These are phyloP conservation scores for Beauveria caledonica DNA, from an alignment of 2,329 filamentous ascomycete genomes.

Conservation along the genomic window DNA sequence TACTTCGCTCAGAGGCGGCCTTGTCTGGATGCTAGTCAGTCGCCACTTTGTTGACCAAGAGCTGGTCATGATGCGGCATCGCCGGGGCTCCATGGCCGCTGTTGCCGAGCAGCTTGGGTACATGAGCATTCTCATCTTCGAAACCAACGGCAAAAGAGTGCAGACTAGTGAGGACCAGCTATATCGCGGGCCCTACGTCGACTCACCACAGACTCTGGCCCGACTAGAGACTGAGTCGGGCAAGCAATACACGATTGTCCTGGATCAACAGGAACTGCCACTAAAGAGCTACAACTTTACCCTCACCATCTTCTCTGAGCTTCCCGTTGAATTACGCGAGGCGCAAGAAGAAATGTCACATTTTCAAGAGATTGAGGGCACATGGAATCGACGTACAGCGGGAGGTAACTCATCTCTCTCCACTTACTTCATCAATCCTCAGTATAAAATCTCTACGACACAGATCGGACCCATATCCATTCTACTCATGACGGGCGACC, in stretches of 20 bases:
- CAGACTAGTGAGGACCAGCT: conserved; percentile 64
- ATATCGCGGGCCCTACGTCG: conserved; percentile 77
- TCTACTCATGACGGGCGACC: conserved; percentile 59
- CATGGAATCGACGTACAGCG: conserved; percentile 72
- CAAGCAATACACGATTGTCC: conserved; percentile 51
- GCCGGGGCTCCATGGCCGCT: conserved; percentile 31
- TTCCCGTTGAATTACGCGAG: conserved; percentile 49
- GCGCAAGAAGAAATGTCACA: conserved; percentile 53
- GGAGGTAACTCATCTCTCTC: conserved; percentile 75
- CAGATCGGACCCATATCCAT: conserved; percentile 57
- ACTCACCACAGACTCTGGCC: conserved; percentile 85
- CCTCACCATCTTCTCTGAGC: conserved; percentile 69
- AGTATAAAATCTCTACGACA: conserved; percentile 61
- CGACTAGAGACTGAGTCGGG: conserved; percentile 43
- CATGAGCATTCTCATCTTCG: conserved; percentile 79
- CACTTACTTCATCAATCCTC: conserved; percentile 78
- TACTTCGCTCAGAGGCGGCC: conserved; percentile 47
- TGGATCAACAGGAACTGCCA: conserved; percentile 72
- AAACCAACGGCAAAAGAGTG: conserved; percentile 60
- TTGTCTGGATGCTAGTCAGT: conserved; percentile 76
- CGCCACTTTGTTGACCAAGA: conserved; percentile 74
- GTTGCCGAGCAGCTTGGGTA: conserved; percentile 59
- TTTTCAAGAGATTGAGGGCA: conserved; percentile 49
- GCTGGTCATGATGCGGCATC: conserved; percentile 44
- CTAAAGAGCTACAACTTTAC: conserved; percentile 74